These are phyloP conservation scores for Trichoderma simmonsii DNA, from an alignment of 2,329 filamentous ascomycete species.

Conservation along the genomic window DNA sequence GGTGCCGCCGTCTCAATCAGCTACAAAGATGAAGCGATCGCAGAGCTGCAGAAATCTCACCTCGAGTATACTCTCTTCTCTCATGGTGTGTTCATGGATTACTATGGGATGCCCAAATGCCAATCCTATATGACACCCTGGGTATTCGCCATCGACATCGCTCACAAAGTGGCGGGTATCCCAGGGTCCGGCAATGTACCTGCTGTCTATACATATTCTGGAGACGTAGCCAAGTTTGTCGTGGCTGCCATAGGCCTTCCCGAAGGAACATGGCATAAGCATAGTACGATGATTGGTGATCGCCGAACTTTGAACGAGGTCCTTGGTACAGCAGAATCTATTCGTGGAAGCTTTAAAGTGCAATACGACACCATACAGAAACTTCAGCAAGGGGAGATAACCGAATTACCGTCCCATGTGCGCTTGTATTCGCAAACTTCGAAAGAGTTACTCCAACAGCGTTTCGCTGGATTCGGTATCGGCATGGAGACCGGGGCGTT, in stretches of 20 bases:
- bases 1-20: background rate
- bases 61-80: background rate
- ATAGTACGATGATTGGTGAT: background rate
- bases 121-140: background rate
- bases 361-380: background rate
- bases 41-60: background rate
- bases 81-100: background rate
- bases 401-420: background rate
- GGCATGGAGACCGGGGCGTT: background rate
- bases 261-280: background rate
- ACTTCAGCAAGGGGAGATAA: background rate
- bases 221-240: background rate
- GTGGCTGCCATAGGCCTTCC: background rate
- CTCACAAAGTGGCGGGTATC: background rate
- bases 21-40: background rate
- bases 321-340: background rate
- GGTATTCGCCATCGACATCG: background rate
- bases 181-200: background rate
- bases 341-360: background rate
- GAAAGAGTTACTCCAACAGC: background rate
- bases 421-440: background rate
- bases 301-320: background rate
- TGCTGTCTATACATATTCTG: background rate
- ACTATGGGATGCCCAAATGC: background rate
- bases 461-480: background rate